These are phyloP conservation scores for Mycosphaerella sp. DNA, from an alignment of 2,329 filamentous ascomycete species.

Conservation along the genomic window DNA sequence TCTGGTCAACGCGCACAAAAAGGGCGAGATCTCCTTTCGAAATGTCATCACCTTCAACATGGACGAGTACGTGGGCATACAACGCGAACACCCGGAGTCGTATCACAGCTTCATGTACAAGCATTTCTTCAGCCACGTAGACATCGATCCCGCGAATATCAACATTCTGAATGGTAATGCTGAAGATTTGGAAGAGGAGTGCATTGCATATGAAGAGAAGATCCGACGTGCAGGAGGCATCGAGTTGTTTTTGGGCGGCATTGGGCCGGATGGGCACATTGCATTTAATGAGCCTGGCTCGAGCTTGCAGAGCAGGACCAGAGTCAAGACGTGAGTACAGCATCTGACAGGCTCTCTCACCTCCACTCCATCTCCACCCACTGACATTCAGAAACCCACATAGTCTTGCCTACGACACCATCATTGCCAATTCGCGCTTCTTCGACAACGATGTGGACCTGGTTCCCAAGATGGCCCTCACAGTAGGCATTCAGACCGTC, in stretches of 20 bases:
- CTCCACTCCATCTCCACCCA: too few relatives aligned
- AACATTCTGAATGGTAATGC: constrained; percentile 81
- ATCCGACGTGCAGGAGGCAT: constrained; percentile 71
- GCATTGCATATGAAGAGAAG: constrained; percentile 69
- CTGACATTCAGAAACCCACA: not conserved
- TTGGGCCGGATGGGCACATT: constrained; percentile 80
- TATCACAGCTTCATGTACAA: constrained; percentile 95
- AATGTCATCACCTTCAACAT: constrained; percentile 92
- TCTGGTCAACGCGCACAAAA: constrained; percentile 65
- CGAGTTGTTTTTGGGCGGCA: constrained; percentile 77
- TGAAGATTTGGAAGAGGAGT: constrained; percentile 66
- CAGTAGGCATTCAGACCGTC: constrained; percentile 77
- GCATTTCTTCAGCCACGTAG: constrained; percentile 80
- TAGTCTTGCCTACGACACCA: constrained; percentile 70
- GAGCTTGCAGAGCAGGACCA: constrained; percentile 66
- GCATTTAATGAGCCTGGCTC: constrained; percentile 88
- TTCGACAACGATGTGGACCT: constrained; percentile 66
- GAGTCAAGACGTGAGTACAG: constrained; percentile 61
- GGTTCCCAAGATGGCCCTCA: constrained; percentile 76
- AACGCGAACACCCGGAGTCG: constrained; percentile 74
- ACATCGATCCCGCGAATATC: constrained; percentile 74
- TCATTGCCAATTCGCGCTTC: constrained; percentile 77
- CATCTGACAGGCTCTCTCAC: too few relatives aligned
- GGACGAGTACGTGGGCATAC: constrained; percentile 84
- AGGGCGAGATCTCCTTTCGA: constrained; percentile 71